Evolutionary conservation across 1,284 basidiomycete species (phyloP), one percentile per base, ranked within the genome.

Genomic region (Trametes pubescens): DNA sequence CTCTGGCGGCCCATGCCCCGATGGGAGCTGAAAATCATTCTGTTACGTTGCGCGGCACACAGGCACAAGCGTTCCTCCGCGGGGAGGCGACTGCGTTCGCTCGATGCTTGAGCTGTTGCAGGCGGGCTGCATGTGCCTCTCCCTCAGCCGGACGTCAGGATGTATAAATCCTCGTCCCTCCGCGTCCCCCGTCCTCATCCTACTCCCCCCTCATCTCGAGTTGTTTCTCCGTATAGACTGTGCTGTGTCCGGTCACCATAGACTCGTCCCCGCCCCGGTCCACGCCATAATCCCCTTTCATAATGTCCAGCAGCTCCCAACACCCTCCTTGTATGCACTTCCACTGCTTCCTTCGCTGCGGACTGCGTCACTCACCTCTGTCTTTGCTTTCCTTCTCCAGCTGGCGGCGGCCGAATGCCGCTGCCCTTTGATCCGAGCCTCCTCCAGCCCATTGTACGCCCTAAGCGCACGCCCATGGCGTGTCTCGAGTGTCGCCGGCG

Each of bases 401-500:
- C 49, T 35, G 49, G 49, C 18, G 51, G 55, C 32, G 47, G 57
- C 14, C 38, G 61, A 37, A 18, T 43, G 14, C 34, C 56, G 14
- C 43, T 48, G 16, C 44, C 64, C 13, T 66, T 66, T 52, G 68
- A 73, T 61, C 69, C 64, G 16, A 65, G 60, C 34, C 63, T 74
- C 24, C 67, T 75, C 34, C 65, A 69, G 35, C 73, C 75, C 44
- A 71, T 75, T 26, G 72, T 74, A 46, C 70, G 77, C 49, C 73
- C 77, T 61, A 80, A 79, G 66, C 77, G 84, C 60, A 81, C 80
- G 1, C 76, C 80, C 26, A 82, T 86, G 66, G 86, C 86, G 11
- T 87, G 86, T 72, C 76, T 74, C 0, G 75, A 77, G 62, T 87
- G 86, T 69, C 81, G 86, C n/a, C 72, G 75, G 43, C 79, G 82